Conservation (phyloP, 768 basidiomycete species). For the Leccinum disarticulatum region DNA sequence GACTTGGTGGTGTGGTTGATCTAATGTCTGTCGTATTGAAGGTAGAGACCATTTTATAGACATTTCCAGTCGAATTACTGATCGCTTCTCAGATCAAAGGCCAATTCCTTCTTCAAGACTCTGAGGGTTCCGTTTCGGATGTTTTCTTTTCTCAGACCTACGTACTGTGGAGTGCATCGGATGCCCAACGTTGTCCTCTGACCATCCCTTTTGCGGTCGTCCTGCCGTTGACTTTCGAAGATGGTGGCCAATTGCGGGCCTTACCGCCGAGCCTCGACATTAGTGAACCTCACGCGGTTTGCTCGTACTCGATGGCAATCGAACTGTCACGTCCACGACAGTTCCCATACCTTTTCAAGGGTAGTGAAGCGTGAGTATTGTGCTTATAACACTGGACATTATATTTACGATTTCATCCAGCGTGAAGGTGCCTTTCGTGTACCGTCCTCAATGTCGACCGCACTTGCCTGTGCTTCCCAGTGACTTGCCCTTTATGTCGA, state of each 20-base stretch:
- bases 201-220: conserved; percentile 42
- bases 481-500: conserved; percentile 50
- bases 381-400: not conserved
- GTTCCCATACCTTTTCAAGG: conserved; percentile 46
- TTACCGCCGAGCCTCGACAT: conserved; percentile 51
- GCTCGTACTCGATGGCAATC: conserved; percentile 48
- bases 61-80: not conserved
- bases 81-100: conserved; percentile 26
- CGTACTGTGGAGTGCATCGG: conserved; percentile 20
- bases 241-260: conserved; percentile 31
- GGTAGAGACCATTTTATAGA: conserved; percentile 12
- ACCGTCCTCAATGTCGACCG: conserved; percentile 55
- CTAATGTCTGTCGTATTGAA: conserved; percentile 23
- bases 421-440: conserved; percentile 48
- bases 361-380: conserved; percentile 43
- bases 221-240: conserved; percentile 48
- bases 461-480: conserved; percentile 48
- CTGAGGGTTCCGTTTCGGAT: conserved; percentile 12
- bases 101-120: conserved; percentile 15
- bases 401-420: conserved; percentile 30
- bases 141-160: conserved; percentile 19
- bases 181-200: conserved; percentile 29
- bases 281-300: conserved; percentile 31
- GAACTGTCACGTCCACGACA: conserved; percentile 38
- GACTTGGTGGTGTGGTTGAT: conserved; percentile 12